A percentile compares a stretch with the other conserved stretches of the same genome.
Evolutionary conservation across 208 protist genomes (phyloP).

Genomic region (Trypanosoma congolense): DNA sequence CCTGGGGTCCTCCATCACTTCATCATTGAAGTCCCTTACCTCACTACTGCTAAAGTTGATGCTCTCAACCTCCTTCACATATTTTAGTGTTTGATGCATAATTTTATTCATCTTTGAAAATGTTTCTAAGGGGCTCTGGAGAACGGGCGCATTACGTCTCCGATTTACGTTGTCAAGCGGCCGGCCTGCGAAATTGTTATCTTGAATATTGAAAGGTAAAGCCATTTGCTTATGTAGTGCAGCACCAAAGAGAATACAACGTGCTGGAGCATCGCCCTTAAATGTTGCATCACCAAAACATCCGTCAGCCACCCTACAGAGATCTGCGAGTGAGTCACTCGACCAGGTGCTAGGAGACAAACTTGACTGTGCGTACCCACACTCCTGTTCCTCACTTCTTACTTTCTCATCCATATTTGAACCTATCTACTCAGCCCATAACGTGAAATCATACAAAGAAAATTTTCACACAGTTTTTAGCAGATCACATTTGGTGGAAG

Average conservation of each 20-base stretch:
- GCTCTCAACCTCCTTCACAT: constrained; percentile 72
- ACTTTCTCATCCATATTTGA: not conserved
- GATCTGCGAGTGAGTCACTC: not conserved
- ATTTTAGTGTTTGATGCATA: constrained; percentile 65
- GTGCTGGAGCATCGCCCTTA: constrained; percentile 16
- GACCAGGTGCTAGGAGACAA: not conserved
- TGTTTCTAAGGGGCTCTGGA: constrained; percentile 59
- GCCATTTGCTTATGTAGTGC: constrained; percentile 1
- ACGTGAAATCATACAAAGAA: too few species aligned
- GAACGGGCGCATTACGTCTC: constrained; percentile 31
- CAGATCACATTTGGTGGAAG: too few species aligned
- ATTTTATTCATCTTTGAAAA: constrained; percentile 70
- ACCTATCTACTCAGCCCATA: not conserved
- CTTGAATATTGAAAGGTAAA: constrained; percentile 15
- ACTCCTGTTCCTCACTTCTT: not conserved
- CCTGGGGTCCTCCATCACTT: constrained; percentile 62
- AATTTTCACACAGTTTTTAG: too few species aligned
- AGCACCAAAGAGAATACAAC: constrained; percentile 17
- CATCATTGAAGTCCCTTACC: constrained; percentile 66
- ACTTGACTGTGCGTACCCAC: not conserved
- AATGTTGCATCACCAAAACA: constrained; percentile 16
- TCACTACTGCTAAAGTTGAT: constrained; percentile 69
- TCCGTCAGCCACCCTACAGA: constrained; percentile 1
- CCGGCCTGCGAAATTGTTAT: constrained; percentile 18
- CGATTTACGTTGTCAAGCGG: constrained; percentile 13